A percentile compares a stretch with the other conserved stretches of the same genome.
Conservation (phyloP, 1,284 basidiomycete genomes). For the Leccinum fallax region DNA sequence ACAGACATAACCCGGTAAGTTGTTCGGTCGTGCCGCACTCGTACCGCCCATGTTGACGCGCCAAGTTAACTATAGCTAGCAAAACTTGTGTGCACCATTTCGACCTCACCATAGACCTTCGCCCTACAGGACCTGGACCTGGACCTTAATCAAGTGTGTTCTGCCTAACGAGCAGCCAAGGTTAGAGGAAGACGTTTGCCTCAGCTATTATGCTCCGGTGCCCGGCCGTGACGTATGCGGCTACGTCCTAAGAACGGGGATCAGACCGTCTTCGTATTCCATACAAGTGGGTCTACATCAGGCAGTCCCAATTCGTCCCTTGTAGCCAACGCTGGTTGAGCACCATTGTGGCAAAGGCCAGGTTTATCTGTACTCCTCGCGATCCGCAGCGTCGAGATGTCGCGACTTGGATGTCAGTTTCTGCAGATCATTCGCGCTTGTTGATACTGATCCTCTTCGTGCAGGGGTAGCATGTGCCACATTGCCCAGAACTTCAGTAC, state of each 20-base stretch:
- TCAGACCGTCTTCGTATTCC: slow-evolving; percentile 64
- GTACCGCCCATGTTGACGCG: too few relatives aligned
- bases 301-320: slow-evolving; percentile 74
- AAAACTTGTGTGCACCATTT: too few relatives aligned
- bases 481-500: slow-evolving; percentile 67
- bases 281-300: slow-evolving; percentile 75
- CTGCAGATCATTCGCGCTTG: slow-evolving; percentile 17
- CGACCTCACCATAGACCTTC: too few relatives aligned
- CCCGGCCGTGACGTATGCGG: too few relatives aligned
- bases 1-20: too few relatives aligned
- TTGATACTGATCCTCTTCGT: slow-evolving; percentile 33
- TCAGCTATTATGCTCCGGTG: too few relatives aligned
- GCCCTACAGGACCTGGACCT: too few relatives aligned
- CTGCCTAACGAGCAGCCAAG: too few relatives aligned
- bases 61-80: too few relatives aligned
- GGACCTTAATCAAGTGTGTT: too few relatives aligned
- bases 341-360: slow-evolving; percentile 56
- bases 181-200: too few relatives aligned
- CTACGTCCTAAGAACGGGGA: slow-evolving; percentile 39
- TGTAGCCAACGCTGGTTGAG: slow-evolving; percentile 65
- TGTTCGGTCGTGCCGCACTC: too few relatives aligned
- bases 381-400: slow-evolving; percentile 60
- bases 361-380: slow-evolving; percentile 44
- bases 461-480: slow-evolving; percentile 72
- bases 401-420: slow-evolving; percentile 62